Evolutionary conservation across 2,329 filamentous ascomycete genomes (phyloP).

Genomic region (Pestalotiopsis sp.): DNA sequence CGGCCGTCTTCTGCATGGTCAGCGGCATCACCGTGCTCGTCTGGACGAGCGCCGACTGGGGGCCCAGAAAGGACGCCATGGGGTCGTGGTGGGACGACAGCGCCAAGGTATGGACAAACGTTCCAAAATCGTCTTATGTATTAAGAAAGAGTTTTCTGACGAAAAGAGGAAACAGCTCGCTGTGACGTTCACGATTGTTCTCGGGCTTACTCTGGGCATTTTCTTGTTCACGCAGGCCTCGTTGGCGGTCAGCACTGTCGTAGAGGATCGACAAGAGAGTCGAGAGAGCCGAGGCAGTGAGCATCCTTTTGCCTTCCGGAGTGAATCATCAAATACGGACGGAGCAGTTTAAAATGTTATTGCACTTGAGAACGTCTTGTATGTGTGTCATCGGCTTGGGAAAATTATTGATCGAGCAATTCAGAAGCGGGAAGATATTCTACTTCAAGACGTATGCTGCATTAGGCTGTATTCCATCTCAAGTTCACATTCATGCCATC

Average conservation of each 20-base stretch:
- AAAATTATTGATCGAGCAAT: neutral
- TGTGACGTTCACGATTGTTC: constrained; percentile 6
- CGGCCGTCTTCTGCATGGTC: constrained; percentile 21
- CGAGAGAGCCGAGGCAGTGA: neutral
- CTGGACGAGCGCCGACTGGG: constrained; percentile 19
- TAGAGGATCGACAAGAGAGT: neutral
- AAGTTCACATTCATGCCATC: neutral
- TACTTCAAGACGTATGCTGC: no score
- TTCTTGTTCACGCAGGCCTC: constrained; percentile 7
- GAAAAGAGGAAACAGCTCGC: neutral
- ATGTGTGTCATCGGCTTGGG: neutral
- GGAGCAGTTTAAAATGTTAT: no score
- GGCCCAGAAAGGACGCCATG: constrained; percentile 15
- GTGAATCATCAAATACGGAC: neutral
- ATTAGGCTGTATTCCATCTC: no score
- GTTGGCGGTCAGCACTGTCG: neutral
- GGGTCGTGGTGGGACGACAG: constrained; percentile 19
- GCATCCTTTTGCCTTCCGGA: neutral
- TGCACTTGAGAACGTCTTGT: no score
- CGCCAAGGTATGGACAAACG: constrained; percentile 12
- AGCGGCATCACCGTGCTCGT: constrained; percentile 20
- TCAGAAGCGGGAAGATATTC: no score
- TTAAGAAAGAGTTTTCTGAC: no score
- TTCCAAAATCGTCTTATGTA: no score
- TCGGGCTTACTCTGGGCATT: neutral